Percentiles rank a stretch among this genome's conserved stretches.
These are phyloP conservation scores for Aureobasidium melanogenum DNA, from an alignment of 2,329 filamentous ascomycete species.

Conservation along the genomic window DNA sequence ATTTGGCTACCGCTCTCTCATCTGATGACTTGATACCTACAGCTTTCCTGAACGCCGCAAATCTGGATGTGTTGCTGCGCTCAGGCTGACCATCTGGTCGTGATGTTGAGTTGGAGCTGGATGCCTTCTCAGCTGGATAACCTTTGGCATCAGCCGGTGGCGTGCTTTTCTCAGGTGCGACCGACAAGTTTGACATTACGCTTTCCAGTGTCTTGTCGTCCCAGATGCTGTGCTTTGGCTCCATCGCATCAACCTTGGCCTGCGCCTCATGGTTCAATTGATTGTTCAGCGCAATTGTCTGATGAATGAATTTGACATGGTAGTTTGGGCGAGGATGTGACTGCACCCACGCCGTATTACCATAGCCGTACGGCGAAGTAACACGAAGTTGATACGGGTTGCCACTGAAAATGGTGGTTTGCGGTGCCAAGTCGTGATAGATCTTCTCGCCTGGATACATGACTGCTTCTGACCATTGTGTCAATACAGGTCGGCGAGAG, in stretches of 20 bases:
- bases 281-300: conserved; percentile 31
- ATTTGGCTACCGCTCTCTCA: conserved; percentile 23
- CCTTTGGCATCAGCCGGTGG: neutral
- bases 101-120: neutral
- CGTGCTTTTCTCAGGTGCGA: conserved; percentile 15
- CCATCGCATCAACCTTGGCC: conserved; percentile 25
- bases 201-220: conserved; percentile 23
- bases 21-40: conserved; percentile 32
- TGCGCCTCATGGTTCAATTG: conserved; percentile 29
- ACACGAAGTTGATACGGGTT: conserved; percentile 29
- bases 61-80: conserved; percentile 17
- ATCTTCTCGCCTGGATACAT: conserved; percentile 35
- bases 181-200: conserved; percentile 19
- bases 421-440: conserved; percentile 23
- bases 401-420: conserved; percentile 19
- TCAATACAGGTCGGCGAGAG: conserved; percentile 29
- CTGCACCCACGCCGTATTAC: conserved; percentile 18
- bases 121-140: neutral
- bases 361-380: conserved; percentile 29
- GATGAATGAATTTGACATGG: conserved; percentile 27
- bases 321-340: conserved; percentile 23
- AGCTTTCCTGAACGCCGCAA: conserved; percentile 29
- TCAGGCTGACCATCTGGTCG: conserved; percentile 16
- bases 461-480: conserved; percentile 38
- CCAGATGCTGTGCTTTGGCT: conserved; percentile 33